Conservation (phyloP, 2,329 filamentous ascomycete species). For the Ophiosphaerella korrae region DNA sequence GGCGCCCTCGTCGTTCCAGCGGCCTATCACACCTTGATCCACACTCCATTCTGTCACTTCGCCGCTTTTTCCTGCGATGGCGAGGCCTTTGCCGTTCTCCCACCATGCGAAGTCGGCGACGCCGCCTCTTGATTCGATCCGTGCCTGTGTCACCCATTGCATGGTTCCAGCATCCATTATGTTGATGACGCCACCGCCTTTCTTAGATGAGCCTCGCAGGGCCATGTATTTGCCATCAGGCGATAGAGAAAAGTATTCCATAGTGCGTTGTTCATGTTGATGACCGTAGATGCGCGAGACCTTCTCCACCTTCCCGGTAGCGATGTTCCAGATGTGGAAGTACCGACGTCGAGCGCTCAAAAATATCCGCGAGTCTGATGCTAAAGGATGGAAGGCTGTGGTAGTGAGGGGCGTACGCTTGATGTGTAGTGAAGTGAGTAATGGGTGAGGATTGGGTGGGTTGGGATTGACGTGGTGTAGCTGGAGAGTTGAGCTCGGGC, state of each 20-base stretch:
- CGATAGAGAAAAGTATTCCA: slow-evolving; percentile 88
- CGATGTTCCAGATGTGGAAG: slow-evolving; percentile 93
- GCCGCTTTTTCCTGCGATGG: slow-evolving; percentile 82
- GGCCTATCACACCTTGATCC: slow-evolving; percentile 69
- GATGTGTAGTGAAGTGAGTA: slow-evolving; percentile 87
- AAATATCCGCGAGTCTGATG: slow-evolving; percentile 77
- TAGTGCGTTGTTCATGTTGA: slow-evolving; percentile 80
- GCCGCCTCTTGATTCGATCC: slow-evolving; percentile 80
- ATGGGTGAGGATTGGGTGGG: slow-evolving; percentile 79
- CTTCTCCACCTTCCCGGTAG: slow-evolving; percentile 81
- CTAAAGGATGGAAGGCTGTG: slow-evolving; percentile 74
- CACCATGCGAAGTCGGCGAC: slow-evolving; percentile 95
- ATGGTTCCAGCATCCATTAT: slow-evolving; percentile 77
- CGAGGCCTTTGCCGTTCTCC: slow-evolving; percentile 80
- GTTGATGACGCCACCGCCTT: slow-evolving; percentile 88
- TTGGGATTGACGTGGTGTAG: slow-evolving; percentile 85
- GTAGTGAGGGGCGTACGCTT: slow-evolving; percentile 82
- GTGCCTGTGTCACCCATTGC: slow-evolving; percentile 85
- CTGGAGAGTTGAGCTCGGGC: slow-evolving; percentile 81
- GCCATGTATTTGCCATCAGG: slow-evolving; percentile 88
- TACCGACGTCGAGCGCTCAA: slow-evolving; percentile 86
- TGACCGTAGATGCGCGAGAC: slow-evolving; percentile 76
- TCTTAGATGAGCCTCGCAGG: slow-evolving; percentile 76
- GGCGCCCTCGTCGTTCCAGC: slow-evolving; percentile 90
- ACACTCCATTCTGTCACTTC: slow-evolving; percentile 90